These are phyloP conservation scores for Penicillium sp. DNA, from an alignment of 2,329 filamentous ascomycete genomes.

Conservation along the genomic window DNA sequence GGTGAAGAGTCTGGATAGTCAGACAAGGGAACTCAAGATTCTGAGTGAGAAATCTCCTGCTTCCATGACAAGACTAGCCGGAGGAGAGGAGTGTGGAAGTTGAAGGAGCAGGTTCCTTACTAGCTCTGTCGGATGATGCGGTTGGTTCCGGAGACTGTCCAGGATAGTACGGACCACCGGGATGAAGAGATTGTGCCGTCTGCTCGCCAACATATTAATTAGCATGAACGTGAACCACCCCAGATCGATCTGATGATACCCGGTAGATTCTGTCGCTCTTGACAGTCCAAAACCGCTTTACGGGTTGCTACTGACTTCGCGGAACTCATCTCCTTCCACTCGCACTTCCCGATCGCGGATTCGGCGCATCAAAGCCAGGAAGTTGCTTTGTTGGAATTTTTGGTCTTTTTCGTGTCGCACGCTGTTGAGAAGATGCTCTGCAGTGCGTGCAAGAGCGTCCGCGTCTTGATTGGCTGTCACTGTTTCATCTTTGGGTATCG, in stretches of 20 bases:
- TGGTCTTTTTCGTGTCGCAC: constrained; percentile 62
- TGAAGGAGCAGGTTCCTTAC: constrained; percentile 19
- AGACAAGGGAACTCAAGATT: constrained; percentile 10
- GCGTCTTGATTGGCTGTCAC: constrained; percentile 43
- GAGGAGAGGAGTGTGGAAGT: not conserved
- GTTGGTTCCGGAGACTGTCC: constrained; percentile 15
- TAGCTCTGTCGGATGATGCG: constrained; percentile 12
- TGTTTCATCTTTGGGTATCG: constrained; percentile 31
- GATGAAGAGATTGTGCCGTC: constrained; percentile 42
- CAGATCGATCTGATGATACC: constrained; percentile 30
- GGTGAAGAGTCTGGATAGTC: constrained; percentile 8
- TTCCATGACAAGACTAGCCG: too few species aligned
- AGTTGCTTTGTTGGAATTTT: constrained; percentile 74
- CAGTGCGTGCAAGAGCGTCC: constrained; percentile 66
- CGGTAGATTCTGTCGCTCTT: constrained; percentile 31
- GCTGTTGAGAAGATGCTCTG: constrained; percentile 62
- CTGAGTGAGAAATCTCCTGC: not conserved
- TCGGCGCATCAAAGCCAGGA: constrained; percentile 69
- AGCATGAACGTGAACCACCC: constrained; percentile 29
- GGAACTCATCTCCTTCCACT: constrained; percentile 60
- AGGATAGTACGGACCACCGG: constrained; percentile 43
- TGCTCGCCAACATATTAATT: constrained; percentile 22
- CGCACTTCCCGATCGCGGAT: constrained; percentile 66
- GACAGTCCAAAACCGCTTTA: constrained; percentile 31
- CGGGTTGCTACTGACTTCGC: constrained; percentile 43